A percentile compares a stretch with the other conserved stretches of the same genome.
These are phyloP conservation scores for Laguncularia racemosa DNA, from an alignment of 345 rosid species.

Conservation along the genomic window DNA sequence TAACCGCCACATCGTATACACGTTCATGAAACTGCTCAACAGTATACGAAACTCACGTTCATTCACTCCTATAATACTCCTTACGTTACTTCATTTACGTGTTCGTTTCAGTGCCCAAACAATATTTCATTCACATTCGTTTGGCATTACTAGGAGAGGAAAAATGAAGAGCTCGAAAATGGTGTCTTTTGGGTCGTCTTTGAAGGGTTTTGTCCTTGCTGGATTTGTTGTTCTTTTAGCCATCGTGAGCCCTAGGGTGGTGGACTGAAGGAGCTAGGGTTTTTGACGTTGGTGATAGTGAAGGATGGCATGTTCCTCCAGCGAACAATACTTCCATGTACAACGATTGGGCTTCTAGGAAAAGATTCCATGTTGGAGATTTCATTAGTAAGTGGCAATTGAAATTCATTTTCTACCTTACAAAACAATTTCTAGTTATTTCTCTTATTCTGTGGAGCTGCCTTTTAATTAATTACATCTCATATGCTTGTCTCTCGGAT, in stretches of 20 bases:
- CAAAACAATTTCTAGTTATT: background rate
- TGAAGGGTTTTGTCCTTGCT: background rate
- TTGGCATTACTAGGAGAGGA: background rate
- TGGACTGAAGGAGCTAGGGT: slow-evolving; percentile 23
- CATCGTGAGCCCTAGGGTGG: slow-evolving; percentile 12
- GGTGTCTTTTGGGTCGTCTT: slow-evolving; percentile 7
- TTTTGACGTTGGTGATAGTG: slow-evolving; percentile 54
- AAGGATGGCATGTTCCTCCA: slow-evolving; percentile 60
- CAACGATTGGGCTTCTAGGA: slow-evolving; percentile 49
- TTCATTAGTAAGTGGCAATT: slow-evolving; percentile 41
- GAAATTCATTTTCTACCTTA: background rate
- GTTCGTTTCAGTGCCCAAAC: no score
- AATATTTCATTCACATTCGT: no score
- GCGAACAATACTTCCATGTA: slow-evolving; percentile 34
- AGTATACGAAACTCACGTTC: no score
- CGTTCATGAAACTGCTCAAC: no score
- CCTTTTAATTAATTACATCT: background rate
- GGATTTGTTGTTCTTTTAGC: slow-evolving; percentile 11
- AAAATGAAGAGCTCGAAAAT: slow-evolving; percentile 1
- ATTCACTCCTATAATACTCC: no score
- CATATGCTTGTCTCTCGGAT: no score
- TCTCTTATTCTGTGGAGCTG: no score
- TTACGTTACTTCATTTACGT: no score
- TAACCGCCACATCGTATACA: slow-evolving; percentile 11
- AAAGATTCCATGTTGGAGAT: slow-evolving; percentile 64